phyloP scores from a whole-genome alignment of 805 yeast genomes.

The Candida verbasci region DNA sequence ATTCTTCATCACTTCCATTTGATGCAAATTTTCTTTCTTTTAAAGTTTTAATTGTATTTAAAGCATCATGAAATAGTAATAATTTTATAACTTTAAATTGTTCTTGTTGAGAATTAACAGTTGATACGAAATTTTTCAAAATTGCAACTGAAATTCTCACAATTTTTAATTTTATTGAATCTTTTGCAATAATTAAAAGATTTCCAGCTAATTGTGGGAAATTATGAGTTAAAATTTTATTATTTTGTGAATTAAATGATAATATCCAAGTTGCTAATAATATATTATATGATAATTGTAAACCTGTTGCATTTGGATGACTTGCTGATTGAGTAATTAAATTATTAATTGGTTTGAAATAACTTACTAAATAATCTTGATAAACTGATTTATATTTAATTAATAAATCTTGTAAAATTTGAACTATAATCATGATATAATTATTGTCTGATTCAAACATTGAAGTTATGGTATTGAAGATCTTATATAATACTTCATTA shows the following conservation, averaged over 20 bases:
- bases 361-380: slow-evolving; percentile 31
- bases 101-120: slow-evolving; percentile 23
- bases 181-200: slow-evolving; percentile 58
- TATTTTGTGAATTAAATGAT: slow-evolving; percentile 61
- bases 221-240: slow-evolving; percentile 43
- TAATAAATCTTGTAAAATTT: slow-evolving; percentile 59
- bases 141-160: slow-evolving; percentile 79
- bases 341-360: slow-evolving; percentile 29
- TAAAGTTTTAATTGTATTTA: slow-evolving; percentile 61
- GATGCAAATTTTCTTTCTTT: slow-evolving; percentile 84
- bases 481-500: slow-evolving; percentile 30
- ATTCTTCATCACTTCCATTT: slow-evolving; percentile 70
- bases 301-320: slow-evolving; percentile 40
- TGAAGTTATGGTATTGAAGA: slow-evolving; percentile 35
- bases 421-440: slow-evolving; percentile 56
- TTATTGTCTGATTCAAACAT: slow-evolving; percentile 39
- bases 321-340: slow-evolving; percentile 27
- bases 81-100: slow-evolving; percentile 56
- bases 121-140: slow-evolving; percentile 54
- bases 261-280: slow-evolving; percentile 80
- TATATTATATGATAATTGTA: slow-evolving; percentile 81
- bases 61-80: slow-evolving; percentile 70
- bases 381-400: slow-evolving; percentile 49
- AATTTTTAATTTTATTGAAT: slow-evolving; percentile 88
- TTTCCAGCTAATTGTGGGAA: slow-evolving; percentile 53